Base-by-base conservation (phyloP, 805 yeast genomes). In the Cyberlindnera veronae region DNA sequence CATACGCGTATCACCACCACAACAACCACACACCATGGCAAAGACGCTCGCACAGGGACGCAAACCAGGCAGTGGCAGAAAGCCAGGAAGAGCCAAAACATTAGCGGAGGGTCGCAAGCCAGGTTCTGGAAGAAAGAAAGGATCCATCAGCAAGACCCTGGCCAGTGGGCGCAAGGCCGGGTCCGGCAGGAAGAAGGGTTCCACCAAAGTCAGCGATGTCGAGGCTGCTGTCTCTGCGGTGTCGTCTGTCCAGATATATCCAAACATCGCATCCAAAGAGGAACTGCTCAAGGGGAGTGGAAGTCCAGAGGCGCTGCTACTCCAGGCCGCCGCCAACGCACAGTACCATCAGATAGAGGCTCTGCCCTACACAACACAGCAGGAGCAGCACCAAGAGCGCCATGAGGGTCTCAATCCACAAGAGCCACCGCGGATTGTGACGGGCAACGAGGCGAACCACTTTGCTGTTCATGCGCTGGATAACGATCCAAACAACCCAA, bases 1-100 rank as follows among this genome's bases (percentile, higher is more conserved):
- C 23, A 21, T n/a, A 23, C 14, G n/a, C 8, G 24, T 19, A 27
- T 12, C 18, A 19, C 18, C 37, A 34, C 14, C 19, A 12, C 17
- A 30, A 12, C 22, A 13, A 10, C 11, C 24, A 34, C 13, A 11
- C 19, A 37, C 16, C 17, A 56, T 57, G 61, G 61, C 61, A 3
- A 57, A 57, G 29, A 57, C 55, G 19, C 45, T 57, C 18, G 48
- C 54, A 14, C 59, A 57, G 34, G 61, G 61, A 6, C 46, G 61
- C 36, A 57, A 55, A 37, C 55, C 48, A 3, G 61, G 61, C 1
- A 41, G 49, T 39, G 61, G 61, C 4, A 45, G 61, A 28, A 57
- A 55, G 33, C 58, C 58, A 17, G 61, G 61, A 5, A 49, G 44
- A 28, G 61, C 48, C 2, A 57, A 57, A 40, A 57, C 61, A 5